Evolutionary conservation across 768 basidiomycete genomes (phyloP).

Genomic region (Pulveroboletus sp.): DNA sequence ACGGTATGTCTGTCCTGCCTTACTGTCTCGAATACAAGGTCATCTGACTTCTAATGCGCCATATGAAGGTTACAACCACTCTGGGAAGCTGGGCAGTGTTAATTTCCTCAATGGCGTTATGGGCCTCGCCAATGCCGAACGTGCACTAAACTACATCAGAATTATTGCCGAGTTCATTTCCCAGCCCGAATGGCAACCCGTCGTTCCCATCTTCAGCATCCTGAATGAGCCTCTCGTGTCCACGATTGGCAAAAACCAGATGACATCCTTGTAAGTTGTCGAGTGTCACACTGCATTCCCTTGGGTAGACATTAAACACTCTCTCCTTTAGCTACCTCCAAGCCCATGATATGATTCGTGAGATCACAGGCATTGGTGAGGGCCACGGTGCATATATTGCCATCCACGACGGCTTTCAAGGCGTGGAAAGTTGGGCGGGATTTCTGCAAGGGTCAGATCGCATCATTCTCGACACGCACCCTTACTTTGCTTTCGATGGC

Average conservation of each 20-base stretch:
- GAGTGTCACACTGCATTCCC: neutral
- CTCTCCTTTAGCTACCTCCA: constrained; percentile 45
- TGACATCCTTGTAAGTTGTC: constrained; percentile 58
- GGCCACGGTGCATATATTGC: constrained; percentile 55
- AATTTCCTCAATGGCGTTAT: constrained; percentile 69
- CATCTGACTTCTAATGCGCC: neutral
- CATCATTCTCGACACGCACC: constrained; percentile 60
- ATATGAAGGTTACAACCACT: constrained; percentile 49
- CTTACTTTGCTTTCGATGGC: constrained; percentile 59
- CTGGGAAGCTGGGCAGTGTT: constrained; percentile 54
- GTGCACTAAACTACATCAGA: constrained; percentile 72
- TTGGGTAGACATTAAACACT: neutral
- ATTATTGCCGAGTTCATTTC: constrained; percentile 76
- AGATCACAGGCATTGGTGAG: constrained; percentile 67
- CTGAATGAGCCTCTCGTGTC: constrained; percentile 56
- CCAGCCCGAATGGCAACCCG: constrained; percentile 63
- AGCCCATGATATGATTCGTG: constrained; percentile 59
- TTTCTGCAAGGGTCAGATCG: constrained; percentile 58
- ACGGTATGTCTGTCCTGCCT: constrained; percentile 38
- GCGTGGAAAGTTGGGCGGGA: constrained; percentile 40
- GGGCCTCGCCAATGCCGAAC: constrained; percentile 83
- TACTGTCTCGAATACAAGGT: neutral
- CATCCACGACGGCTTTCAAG: constrained; percentile 62
- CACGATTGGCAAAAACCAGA: constrained; percentile 48
- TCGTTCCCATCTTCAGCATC: constrained; percentile 58